These are phyloP conservation scores for Paraphoma sp. DNA, from an alignment of 2,329 filamentous ascomycete genomes.

Conservation along the genomic window DNA sequence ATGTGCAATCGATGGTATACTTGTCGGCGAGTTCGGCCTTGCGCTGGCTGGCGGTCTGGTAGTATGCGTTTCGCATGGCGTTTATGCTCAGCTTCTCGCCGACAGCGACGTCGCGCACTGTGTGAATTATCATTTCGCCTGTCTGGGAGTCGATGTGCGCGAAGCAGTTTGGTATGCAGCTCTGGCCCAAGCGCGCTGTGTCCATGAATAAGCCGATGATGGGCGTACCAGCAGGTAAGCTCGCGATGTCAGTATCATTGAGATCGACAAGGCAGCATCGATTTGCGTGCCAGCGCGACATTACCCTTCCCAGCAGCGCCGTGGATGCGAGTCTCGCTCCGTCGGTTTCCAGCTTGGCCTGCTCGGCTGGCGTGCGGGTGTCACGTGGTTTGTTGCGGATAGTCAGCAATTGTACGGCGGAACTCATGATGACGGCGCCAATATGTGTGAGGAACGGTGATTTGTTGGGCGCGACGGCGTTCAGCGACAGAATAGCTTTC, in stretches of 20 bases:
- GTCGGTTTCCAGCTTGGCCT: too few relatives aligned
- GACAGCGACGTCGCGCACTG: background rate
- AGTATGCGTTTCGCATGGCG: conserved; percentile 11
- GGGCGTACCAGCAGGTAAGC: background rate
- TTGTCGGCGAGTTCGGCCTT: background rate
- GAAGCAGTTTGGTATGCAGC: conserved; percentile 25
- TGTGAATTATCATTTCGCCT: conserved; percentile 17
- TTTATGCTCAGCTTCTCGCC: conserved; percentile 17
- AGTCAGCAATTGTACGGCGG: too few relatives aligned
- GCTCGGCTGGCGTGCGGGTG: too few relatives aligned
- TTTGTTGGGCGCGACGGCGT: conserved; percentile 1
- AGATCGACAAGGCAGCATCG: conserved; percentile 9
- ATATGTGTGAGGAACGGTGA: conserved; percentile 7
- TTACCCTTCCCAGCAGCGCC: conserved; percentile 8
- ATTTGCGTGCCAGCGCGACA: conserved; percentile 16
- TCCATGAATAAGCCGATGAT: conserved; percentile 35
- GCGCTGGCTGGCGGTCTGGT: conserved; percentile 9
- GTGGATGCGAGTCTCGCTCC: too few relatives aligned
- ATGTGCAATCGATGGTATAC: conserved; percentile 13
- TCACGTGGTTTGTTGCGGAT: too few relatives aligned
- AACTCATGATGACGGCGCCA: too few relatives aligned
- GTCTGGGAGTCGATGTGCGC: conserved; percentile 7
- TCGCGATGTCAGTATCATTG: background rate
- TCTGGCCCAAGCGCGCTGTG: conserved; percentile 41
- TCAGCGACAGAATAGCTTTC: conserved; percentile 5